A percentile compares a stretch with the other conserved stretches of the same genome.
Conservation (phyloP, 257 asterid species). For the Ajuga chamaepitys region DNA sequence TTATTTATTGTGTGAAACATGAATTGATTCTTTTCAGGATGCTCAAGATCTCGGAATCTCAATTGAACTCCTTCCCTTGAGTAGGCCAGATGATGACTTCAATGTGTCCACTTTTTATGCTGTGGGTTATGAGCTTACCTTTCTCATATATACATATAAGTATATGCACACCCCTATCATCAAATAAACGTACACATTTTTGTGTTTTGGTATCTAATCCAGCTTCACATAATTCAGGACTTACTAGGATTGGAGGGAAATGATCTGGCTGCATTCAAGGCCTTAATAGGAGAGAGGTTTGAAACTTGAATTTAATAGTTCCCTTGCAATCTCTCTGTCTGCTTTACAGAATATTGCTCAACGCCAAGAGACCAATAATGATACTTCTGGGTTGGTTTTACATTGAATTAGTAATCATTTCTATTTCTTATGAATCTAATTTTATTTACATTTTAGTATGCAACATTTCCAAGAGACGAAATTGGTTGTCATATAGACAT, state of each 20-base stretch:
- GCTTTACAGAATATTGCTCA: not conserved
- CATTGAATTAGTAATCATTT: not conserved
- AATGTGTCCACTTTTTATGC: constrained; percentile 73
- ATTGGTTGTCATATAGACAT: not conserved
- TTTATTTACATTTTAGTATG: not conserved
- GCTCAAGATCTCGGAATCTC: constrained; percentile 92
- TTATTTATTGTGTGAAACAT: not conserved
- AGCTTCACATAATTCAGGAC: constrained; percentile 45
- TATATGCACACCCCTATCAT: not conserved
- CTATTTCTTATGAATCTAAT: constrained; percentile 2
- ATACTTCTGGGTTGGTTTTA: not conserved
- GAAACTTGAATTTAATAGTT: constrained; percentile 19
- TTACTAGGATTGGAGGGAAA: constrained; percentile 81
- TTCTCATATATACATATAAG: not conserved
- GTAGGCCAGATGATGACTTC: constrained; percentile 70
- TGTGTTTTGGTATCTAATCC: constrained; percentile 10
- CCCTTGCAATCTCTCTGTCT: constrained; percentile 12
- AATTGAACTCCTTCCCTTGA: constrained; percentile 85
- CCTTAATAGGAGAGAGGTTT: constrained; percentile 77
- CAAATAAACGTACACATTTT: too few relatives aligned
- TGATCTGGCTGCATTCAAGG: constrained; percentile 63
- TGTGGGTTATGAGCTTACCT: constrained; percentile 41
- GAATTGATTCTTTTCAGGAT: constrained; percentile 49
- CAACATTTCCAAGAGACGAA: constrained; percentile 1
- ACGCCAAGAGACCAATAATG: not conserved